Conservation (phyloP, 805 yeast species). For the Grigorovia jiainica region DNA sequence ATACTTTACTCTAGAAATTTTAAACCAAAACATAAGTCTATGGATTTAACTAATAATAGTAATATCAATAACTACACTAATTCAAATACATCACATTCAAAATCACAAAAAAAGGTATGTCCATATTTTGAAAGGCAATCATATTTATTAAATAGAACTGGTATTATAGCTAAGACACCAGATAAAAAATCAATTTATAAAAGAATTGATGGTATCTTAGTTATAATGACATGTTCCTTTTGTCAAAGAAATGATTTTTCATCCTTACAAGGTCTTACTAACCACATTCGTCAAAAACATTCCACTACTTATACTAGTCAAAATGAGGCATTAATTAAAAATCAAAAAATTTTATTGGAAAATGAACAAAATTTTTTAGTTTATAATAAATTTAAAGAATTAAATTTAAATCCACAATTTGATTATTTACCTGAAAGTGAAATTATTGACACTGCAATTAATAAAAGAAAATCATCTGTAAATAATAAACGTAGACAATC, state of each 20-base stretch:
- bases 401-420: slow-evolving; percentile 18
- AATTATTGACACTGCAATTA: neutral
- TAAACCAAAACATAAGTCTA: neutral
- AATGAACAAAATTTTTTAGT: slow-evolving; percentile 20
- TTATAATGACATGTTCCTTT: slow-evolving; percentile 55
- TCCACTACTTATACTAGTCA: slow-evolving; percentile 60
- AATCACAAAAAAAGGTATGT: slow-evolving; percentile 27
- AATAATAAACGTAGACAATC: neutral
- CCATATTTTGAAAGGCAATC: slow-evolving; percentile 13
- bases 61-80: neutral
- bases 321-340: slow-evolving; percentile 61
- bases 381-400: slow-evolving; percentile 18
- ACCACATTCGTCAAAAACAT: slow-evolving; percentile 69
- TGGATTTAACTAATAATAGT: neutral
- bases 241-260: slow-evolving; percentile 65
- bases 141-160: slow-evolving; percentile 39
- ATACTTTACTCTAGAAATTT: slow-evolving; percentile 1
- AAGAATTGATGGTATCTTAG: slow-evolving; percentile 62
- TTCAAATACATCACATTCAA: neutral
- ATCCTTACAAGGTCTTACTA: slow-evolving; percentile 71
- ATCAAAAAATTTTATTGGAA: slow-evolving; percentile 43
- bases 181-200: slow-evolving; percentile 45
- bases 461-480: neutral
- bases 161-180: slow-evolving; percentile 34
- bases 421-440: slow-evolving; percentile 18